Percentiles rank a stretch among this genome's conserved stretches.
phyloP scores from a whole-genome alignment of 306 rosid genomes.

The Luffa aegyptiaca region DNA sequence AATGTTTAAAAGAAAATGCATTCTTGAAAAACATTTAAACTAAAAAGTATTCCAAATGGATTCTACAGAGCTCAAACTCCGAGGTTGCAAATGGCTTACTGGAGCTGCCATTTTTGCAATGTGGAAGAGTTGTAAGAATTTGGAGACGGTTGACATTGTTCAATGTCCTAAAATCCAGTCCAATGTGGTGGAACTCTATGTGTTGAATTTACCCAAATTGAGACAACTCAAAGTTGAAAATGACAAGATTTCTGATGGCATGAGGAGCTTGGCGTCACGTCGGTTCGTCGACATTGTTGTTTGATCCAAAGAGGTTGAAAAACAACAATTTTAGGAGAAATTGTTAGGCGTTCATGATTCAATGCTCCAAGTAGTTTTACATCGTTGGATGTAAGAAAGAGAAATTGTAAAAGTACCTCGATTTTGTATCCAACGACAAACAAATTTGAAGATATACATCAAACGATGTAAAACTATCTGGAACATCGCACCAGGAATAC shows the following conservation, averaged over 20 bases:
- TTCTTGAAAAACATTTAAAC: too few relatives aligned
- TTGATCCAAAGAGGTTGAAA: constrained; percentile 10
- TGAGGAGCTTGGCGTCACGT: constrained; percentile 34
- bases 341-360: too few relatives aligned
- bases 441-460: too few relatives aligned
- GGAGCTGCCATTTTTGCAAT: constrained; percentile 25
- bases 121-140: constrained; percentile 45
- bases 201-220: constrained; percentile 36
- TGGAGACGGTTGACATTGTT: constrained; percentile 56
- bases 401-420: too few relatives aligned
- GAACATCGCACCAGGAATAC: too few relatives aligned
- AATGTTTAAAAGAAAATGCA: too few relatives aligned
- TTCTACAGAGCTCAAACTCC: constrained; percentile 37
- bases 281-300: constrained; percentile 42
- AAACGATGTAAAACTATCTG: too few relatives aligned
- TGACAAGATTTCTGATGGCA: constrained; percentile 48
- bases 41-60: too few relatives aligned
- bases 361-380: too few relatives aligned
- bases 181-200: constrained; percentile 38
- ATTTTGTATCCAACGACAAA: too few relatives aligned
- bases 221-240: constrained; percentile 56
- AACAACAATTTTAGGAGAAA: not conserved
- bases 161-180: constrained; percentile 45
- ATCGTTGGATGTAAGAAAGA: too few relatives aligned
- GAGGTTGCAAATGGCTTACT: constrained; percentile 63